A percentile compares a stretch with the other conserved stretches of the same genome.
Evolutionary conservation across 2,329 filamentous ascomycete genomes (phyloP).

Genomic region (Scedosporium apiospermum): DNA sequence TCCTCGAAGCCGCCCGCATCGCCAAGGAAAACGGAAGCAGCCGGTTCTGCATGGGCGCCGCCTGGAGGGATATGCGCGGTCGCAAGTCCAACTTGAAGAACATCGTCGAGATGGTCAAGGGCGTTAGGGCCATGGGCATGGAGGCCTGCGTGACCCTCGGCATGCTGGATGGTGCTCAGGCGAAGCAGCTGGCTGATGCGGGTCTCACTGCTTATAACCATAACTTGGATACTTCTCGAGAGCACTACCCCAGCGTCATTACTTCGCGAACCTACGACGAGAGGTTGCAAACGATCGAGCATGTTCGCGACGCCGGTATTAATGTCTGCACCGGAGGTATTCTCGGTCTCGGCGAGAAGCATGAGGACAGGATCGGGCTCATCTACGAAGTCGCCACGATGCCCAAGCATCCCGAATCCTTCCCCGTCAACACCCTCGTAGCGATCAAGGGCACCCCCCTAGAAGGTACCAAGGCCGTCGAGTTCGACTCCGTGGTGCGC

Average conservation of each 20-base stretch:
- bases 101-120: constrained; percentile 76
- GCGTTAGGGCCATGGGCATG: constrained; percentile 74
- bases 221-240: constrained; percentile 82
- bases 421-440: constrained; percentile 84
- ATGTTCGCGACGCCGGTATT: constrained; percentile 78
- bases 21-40: constrained; percentile 80
- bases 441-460: constrained; percentile 86
- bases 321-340: constrained; percentile 89
- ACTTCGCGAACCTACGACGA: constrained; percentile 83
- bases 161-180: constrained; percentile 79
- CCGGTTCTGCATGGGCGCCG: constrained; percentile 90
- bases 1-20: constrained; percentile 65
- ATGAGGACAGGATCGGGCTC: constrained; percentile 71
- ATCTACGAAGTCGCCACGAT: constrained; percentile 75
- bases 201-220: constrained; percentile 90
- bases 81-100: constrained; percentile 76
- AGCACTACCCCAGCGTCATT: constrained; percentile 82
- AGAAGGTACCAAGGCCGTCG: constrained; percentile 61
- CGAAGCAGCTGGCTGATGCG: constrained; percentile 70
- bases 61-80: constrained; percentile 89
- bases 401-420: constrained; percentile 76
- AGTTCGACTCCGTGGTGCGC: constrained; percentile 69
- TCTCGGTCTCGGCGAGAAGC: constrained; percentile 70
- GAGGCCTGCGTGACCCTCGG: constrained; percentile 89
- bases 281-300: constrained; percentile 65